phyloP scores from a whole-genome alignment of 331 rosid species.

The Quercus lobata region DNA sequence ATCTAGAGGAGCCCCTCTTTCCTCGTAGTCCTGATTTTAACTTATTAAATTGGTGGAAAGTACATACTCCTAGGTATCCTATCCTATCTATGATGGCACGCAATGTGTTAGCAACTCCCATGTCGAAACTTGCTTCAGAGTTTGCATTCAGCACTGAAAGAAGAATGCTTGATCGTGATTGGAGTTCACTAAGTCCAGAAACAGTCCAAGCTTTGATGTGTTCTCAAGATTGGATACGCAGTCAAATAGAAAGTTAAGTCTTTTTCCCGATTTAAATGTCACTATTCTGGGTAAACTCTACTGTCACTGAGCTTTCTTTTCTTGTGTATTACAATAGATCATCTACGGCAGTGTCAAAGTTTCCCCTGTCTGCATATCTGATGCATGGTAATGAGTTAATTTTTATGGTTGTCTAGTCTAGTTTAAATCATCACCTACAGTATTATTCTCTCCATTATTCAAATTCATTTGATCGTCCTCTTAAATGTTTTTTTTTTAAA shows the following conservation, averaged over 20 bases:
- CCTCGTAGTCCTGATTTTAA: slow-evolving; percentile 81
- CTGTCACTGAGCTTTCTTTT: neutral
- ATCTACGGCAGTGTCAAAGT: neutral
- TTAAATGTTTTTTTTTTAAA: no score
- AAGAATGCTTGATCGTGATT: slow-evolving; percentile 65
- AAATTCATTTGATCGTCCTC: no score
- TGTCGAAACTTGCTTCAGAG: slow-evolving; percentile 69
- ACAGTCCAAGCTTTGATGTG: slow-evolving; percentile 93
- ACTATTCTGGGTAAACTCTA: slow-evolving; percentile 19
- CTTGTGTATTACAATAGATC: neutral
- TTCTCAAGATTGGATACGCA: slow-evolving; percentile 90
- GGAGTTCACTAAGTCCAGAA: slow-evolving; percentile 69
- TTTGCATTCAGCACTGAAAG: slow-evolving; percentile 49
- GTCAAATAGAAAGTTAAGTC: slow-evolving; percentile 81
- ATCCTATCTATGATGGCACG: slow-evolving; percentile 96
- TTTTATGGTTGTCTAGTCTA: neutral
- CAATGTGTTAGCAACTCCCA: slow-evolving; percentile 75
- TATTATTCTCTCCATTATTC: no score
- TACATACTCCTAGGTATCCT: slow-evolving; percentile 95
- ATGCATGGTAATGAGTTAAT: neutral
- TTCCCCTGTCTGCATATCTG: neutral
- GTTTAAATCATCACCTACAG: no score
- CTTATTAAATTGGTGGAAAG: slow-evolving; percentile 95
- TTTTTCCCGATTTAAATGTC: slow-evolving; percentile 25
- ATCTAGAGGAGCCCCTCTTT: slow-evolving; percentile 92